These are phyloP conservation scores for Tympanopsis confertula DNA, from an alignment of 2,329 filamentous ascomycete genomes.

Conservation along the genomic window DNA sequence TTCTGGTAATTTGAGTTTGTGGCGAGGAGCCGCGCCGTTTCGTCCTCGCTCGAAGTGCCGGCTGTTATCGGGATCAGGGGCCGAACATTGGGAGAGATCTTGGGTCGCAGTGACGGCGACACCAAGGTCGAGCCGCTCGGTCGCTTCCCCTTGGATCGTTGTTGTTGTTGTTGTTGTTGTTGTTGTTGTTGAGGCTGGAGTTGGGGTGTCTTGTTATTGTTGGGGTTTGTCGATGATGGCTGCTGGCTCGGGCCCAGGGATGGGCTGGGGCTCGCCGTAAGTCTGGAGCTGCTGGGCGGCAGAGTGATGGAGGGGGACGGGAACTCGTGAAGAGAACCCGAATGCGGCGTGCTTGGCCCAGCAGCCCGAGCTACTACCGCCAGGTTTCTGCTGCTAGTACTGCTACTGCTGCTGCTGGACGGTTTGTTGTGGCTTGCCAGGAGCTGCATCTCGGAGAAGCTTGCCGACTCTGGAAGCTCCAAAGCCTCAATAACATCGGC, in stretches of 20 bases:
- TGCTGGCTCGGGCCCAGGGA: conserved; percentile 18
- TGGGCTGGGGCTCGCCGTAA: conserved; percentile 5
- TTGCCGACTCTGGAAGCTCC: conserved; percentile 8
- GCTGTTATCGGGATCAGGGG: conserved; percentile 62
- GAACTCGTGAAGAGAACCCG: neutral
- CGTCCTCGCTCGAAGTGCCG: conserved; percentile 41
- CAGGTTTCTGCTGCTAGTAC: no score
- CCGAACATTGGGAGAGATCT: conserved; percentile 89
- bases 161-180: conserved; percentile 51
- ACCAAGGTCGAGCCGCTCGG: conserved; percentile 63
- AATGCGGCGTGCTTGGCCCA: neutral
- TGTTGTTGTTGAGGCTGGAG: no score
- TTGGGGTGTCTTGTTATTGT: conserved; percentile 56
- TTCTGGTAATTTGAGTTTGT: conserved; percentile 98
- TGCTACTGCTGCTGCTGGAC: no score
- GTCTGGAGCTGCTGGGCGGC: no score
- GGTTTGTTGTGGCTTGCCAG: no score
- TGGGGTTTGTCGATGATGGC: conserved; percentile 25
- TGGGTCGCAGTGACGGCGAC: conserved; percentile 76
- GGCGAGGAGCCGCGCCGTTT: conserved; percentile 65
- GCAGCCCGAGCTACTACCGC: no score
- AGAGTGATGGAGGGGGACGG: neutral
- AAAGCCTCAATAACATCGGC: conserved; percentile 44
- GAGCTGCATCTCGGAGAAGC: neutral
- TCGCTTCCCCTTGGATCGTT: conserved; percentile 51